Evolutionary conservation across 768 basidiomycete genomes (phyloP), one percentile per base, ranked within the genome.

Genomic region (Termitomyces sp.): DNA sequence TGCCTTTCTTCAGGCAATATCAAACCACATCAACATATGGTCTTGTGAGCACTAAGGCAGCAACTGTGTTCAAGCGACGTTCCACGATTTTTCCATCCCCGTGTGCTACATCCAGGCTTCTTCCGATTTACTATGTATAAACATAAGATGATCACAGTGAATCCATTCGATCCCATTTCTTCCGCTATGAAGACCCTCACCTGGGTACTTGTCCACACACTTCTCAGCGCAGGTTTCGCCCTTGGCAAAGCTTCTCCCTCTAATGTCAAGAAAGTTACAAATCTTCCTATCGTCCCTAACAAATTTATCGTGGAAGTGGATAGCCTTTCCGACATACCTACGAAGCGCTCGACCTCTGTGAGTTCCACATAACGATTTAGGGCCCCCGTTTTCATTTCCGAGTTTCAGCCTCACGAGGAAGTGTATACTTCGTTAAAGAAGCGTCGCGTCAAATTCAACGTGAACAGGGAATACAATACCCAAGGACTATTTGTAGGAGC

Each of bases 231-330:
- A 27, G 55, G 63, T 41, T 62, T 62, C 18, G 67, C 64, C 7
- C 61, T 66, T 22, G 71, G 66, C 36, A 63, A 64, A 29, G 56
- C 68, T 48, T 68, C 74, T 6, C 64, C 77, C 51, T 75, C 75
- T 18, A 63, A 61, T 53, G 68, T 79, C 50, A 66, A 75, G 62
- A 69, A 66, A 47, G 69, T 64, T 13, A 69, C 72, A 10, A 75
- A 73, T 42, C 56, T 73, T 16, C 67, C 69, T 13, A 70, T 64
- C 48, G 68, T 81, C 12, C 69, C 77, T 11, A 80, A 81, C 64
- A 77, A 76, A 56, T 84, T 81, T 59, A 82, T 85, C 52, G 73
- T 86, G 51, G 83, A 86, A 60, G 75, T 85, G 16, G 78, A 82
- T 47, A 60, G 58, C 40, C 36, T 69, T 38, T 69, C 74, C 27